These are phyloP conservation scores for Talaromyces sp. DNA, from an alignment of 2,329 filamentous ascomycete genomes.

Conservation along the genomic window DNA sequence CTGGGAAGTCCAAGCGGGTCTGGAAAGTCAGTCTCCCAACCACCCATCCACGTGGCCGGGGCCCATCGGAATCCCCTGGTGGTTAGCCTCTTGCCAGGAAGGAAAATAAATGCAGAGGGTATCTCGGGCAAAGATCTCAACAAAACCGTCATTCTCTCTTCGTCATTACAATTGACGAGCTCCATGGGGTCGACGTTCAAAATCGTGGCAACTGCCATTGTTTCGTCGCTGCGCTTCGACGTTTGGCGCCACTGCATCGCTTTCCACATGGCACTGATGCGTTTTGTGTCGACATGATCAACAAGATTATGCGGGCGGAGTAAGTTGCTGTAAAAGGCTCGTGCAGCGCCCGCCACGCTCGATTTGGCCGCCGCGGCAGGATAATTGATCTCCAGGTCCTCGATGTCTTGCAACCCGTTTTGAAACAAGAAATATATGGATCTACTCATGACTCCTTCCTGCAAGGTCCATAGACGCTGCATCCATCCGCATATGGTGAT, in stretches of 20 bases:
- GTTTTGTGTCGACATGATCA: conserved; percentile 1
- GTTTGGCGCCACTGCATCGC: background rate
- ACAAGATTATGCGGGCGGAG: background rate
- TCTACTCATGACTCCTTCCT: conserved; percentile 2
- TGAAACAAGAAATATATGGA: conserved; percentile 3
- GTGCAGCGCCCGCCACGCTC: background rate
- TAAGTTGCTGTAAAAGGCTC: background rate
- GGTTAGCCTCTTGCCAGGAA: background rate
- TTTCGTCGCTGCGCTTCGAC: background rate
- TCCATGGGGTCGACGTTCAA: background rate
- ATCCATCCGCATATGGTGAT: background rate
- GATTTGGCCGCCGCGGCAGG: background rate
- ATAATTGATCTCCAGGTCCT: too few species aligned
- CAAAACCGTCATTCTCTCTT: background rate
- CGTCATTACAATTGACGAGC: background rate
- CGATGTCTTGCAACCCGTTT: background rate
- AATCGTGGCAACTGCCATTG: background rate
- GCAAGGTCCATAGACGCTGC: conserved; percentile 3
- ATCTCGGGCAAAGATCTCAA: background rate
- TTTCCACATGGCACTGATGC: background rate
- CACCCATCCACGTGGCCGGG: background rate
- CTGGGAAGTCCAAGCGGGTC: background rate
- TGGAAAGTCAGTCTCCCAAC: background rate
- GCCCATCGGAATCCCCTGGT: background rate
- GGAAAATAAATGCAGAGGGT: background rate